Conservation (phyloP, 257 asterid species). For the Cynanchum wilfordii region DNA sequence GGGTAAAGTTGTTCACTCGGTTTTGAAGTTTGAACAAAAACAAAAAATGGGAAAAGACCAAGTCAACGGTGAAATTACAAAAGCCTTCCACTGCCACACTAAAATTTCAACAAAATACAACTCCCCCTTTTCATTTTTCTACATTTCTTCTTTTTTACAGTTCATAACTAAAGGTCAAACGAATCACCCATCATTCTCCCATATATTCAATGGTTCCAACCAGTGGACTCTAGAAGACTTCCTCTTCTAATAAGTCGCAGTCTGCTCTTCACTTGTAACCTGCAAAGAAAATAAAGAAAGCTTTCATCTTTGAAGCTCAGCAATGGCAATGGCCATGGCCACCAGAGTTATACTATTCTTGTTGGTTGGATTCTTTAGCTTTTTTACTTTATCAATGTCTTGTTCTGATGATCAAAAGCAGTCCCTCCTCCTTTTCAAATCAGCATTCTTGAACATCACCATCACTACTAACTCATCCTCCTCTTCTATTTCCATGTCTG, state of each 20-base stretch:
- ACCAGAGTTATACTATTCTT: neutral
- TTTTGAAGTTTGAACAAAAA: too few relatives aligned
- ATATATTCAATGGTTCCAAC: neutral
- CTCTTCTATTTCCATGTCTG: neutral
- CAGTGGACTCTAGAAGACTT: neutral
- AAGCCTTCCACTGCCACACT: neutral
- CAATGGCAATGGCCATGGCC: too few relatives aligned
- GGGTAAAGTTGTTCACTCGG: too few relatives aligned
- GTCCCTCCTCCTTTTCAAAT: conserved; percentile 26
- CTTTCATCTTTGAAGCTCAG: neutral
- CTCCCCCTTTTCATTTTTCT: neutral
- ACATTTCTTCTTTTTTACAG: neutral
- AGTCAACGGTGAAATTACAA: neutral
- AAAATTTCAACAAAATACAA: neutral
- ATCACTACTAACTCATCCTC: neutral
- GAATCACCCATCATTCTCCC: neutral
- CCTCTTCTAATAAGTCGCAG: neutral
- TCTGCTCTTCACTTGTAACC: neutral
- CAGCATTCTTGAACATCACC: conserved; percentile 10
- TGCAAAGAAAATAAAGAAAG: neutral
- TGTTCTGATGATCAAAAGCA: conserved; percentile 25
- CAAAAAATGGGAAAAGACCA: too few relatives aligned
- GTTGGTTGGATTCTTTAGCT: conserved; percentile 17
- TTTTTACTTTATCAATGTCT: conserved; percentile 7
- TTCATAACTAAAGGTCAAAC: neutral